phyloP scores from a whole-genome alignment of 2,329 filamentous ascomycete species.

The Diaporthe ilicicola region DNA sequence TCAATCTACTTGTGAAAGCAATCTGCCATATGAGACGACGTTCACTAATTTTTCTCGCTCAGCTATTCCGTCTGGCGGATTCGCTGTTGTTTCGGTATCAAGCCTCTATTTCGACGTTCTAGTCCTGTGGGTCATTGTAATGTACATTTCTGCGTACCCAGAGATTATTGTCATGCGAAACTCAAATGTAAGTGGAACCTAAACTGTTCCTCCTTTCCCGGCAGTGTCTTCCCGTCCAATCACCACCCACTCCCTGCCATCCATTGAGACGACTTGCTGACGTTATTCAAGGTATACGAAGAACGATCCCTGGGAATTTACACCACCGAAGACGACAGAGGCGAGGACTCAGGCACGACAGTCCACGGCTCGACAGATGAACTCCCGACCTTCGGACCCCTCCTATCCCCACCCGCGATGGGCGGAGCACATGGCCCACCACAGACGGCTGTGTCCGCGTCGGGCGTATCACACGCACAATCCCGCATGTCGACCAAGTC shows the following conservation, averaged over 20 bases:
- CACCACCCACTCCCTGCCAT: neutral
- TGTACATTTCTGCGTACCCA: slow-evolving; percentile 58
- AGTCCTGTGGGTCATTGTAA: slow-evolving; percentile 54
- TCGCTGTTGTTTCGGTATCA: slow-evolving; percentile 60
- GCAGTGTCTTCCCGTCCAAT: neutral
- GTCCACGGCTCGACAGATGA: slow-evolving; percentile 3
- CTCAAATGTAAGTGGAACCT: slow-evolving; percentile 53
- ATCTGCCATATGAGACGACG: too few species aligned
- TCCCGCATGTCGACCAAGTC: slow-evolving; percentile 30
- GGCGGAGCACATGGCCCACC: neutral
- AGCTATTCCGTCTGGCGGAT: slow-evolving; percentile 61
- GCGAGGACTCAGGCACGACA: neutral
- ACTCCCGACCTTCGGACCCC: slow-evolving; percentile 8
- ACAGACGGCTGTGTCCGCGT: slow-evolving; percentile 21
- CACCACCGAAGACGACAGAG: slow-evolving; percentile 34
- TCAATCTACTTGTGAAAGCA: neutral
- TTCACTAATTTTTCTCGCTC: neutral
- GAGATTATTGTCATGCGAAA: slow-evolving; percentile 57
- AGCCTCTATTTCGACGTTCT: slow-evolving; percentile 51
- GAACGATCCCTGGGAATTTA: slow-evolving; percentile 61
- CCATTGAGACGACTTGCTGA: neutral
- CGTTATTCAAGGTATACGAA: slow-evolving; percentile 55
- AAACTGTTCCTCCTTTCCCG: neutral
- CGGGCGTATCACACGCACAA: slow-evolving; percentile 31
- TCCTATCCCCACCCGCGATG: neutral